These are phyloP conservation scores for Dentipellis fragilis DNA, from an alignment of 768 basidiomycete species.

Conservation along the genomic window DNA sequence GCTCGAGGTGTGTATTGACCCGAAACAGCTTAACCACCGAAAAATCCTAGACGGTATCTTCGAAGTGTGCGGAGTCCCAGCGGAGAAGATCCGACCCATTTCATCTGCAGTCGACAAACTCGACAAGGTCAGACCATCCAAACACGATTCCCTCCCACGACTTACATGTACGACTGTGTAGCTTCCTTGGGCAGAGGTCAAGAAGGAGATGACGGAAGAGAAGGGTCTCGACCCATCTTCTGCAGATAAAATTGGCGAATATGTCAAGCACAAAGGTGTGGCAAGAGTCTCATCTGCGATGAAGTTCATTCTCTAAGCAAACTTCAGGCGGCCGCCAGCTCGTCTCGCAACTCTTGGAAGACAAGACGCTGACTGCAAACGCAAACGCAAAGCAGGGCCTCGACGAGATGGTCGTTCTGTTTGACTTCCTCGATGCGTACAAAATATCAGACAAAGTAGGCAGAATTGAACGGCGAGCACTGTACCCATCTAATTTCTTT, in stretches of 20 bases:
- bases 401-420: slow-evolving; percentile 77
- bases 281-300: not conserved
- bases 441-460: slow-evolving; percentile 64
- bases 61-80: slow-evolving; percentile 88
- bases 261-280: slow-evolving; percentile 88
- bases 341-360: slow-evolving; percentile 56
- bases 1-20: not conserved
- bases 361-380: slow-evolving; percentile 58
- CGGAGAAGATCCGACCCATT: slow-evolving; percentile 82
- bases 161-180: slow-evolving; percentile 19
- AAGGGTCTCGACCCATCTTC: slow-evolving; percentile 75
- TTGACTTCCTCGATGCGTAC: slow-evolving; percentile 75
- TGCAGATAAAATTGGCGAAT: slow-evolving; percentile 94
- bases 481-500: not conserved
- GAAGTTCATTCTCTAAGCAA: not conserved
- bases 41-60: slow-evolving; percentile 97
- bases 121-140: slow-evolving; percentile 59
- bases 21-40: slow-evolving; percentile 76
- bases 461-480: not conserved
- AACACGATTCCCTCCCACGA: not conserved
- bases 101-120: slow-evolving; percentile 97
- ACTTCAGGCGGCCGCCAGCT: slow-evolving; percentile 65
- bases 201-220: slow-evolving; percentile 93
- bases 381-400: slow-evolving; percentile 72
- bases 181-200: slow-evolving; percentile 86